phyloP scores from a whole-genome alignment of 441 rosid species.

The Rhodomyrtus psidioides region DNA sequence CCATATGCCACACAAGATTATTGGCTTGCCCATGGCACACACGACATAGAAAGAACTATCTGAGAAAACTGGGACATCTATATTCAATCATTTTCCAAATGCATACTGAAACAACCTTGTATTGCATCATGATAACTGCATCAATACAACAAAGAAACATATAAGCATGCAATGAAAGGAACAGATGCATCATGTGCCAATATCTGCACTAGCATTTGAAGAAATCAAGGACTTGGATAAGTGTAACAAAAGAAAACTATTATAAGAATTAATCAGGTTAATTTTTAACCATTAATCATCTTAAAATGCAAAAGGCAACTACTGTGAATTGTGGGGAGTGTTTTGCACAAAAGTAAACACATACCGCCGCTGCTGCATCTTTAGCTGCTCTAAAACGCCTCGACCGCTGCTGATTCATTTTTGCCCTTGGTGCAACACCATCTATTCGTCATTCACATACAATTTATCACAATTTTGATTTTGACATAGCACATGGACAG shows the following conservation, averaged over 20 bases:
- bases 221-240: not conserved
- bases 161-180: not conserved
- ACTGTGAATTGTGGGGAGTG: not conserved
- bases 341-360: slow-evolving; percentile 3
- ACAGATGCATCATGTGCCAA: not conserved
- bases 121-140: not conserved
- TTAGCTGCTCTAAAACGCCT: slow-evolving; percentile 91
- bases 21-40: not conserved
- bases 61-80: not conserved
- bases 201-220: not conserved
- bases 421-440: slow-evolving; percentile 94
- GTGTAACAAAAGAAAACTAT: not conserved
- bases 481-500: not conserved
- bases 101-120: not conserved
- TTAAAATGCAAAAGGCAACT: not conserved
- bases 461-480: slow-evolving; percentile 5
- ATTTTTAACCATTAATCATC: not conserved
- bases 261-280: not conserved
- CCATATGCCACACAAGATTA: not conserved
- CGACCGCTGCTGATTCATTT: slow-evolving; percentile 93
- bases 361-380: slow-evolving; percentile 86
- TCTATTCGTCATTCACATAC: slow-evolving; percentile 32
- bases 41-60: not conserved
- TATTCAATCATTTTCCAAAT: not conserved
- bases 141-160: not conserved